Percentiles rank a stretch among this genome's conserved stretches.
Evolutionary conservation across 768 basidiomycete species (phyloP).

Genomic region (Lactarius sanguifluus): DNA sequence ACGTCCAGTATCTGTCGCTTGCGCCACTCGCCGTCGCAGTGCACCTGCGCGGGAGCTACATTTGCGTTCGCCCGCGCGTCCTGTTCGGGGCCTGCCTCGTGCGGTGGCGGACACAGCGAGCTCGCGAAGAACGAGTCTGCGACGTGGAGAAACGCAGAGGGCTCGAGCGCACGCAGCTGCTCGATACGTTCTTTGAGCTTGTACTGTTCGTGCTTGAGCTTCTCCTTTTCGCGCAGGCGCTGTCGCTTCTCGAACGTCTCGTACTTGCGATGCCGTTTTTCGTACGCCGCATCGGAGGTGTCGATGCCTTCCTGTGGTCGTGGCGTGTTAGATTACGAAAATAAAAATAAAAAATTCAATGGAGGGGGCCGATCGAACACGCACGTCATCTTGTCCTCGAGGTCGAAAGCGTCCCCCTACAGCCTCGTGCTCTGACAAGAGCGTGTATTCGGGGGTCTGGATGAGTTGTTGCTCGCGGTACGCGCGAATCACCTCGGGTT

Average conservation of each 20-base stretch:
- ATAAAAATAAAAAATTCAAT: constrained; percentile 19
- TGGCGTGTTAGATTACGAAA: constrained; percentile 23
- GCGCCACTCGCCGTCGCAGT: constrained; percentile 71
- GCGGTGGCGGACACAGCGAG: constrained; percentile 39
- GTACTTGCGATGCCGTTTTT: constrained; percentile 82
- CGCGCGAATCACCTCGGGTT: constrained; percentile 70
- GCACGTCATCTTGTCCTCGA: constrained; percentile 66
- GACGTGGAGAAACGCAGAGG: constrained; percentile 62
- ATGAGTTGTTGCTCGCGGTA: constrained; percentile 69
- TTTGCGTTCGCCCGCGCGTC: constrained; percentile 5
- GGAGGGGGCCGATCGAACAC: constrained; percentile 34
- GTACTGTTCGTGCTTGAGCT: constrained; percentile 88
- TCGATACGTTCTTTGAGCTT: constrained; percentile 89
- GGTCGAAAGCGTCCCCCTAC: constrained; percentile 72
- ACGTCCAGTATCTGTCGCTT: constrained; percentile 71
- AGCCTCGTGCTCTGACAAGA: constrained; percentile 48
- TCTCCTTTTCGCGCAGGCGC: constrained; percentile 86
- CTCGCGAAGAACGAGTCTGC: constrained; percentile 53
- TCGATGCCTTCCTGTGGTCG: constrained; percentile 52
- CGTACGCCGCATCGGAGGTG: constrained; percentile 78
- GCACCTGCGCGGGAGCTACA: constrained; percentile 30
- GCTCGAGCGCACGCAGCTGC: constrained; percentile 73
- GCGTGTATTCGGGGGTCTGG: constrained; percentile 71
- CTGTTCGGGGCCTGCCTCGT: constrained; percentile 39
- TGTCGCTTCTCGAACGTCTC: constrained; percentile 84